Percentiles rank a stretch among this genome's conserved stretches.
Evolutionary conservation across 805 yeast genomes (phyloP).

Genomic region (Sugiyamaella smithiae): DNA sequence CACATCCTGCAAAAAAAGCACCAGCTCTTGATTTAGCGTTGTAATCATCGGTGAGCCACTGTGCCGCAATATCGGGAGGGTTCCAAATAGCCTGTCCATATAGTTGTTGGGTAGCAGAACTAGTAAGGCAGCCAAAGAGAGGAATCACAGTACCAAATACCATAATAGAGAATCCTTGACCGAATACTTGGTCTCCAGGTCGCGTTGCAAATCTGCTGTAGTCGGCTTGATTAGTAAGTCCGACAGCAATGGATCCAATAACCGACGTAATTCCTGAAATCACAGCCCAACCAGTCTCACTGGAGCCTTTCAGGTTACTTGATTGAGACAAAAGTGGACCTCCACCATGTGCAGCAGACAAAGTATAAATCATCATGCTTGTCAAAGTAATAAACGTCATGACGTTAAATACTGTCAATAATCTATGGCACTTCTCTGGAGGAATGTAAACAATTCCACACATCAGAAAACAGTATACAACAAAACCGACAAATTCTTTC

Average conservation of each 20-base stretch:
- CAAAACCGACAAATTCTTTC: slow-evolving; percentile 42
- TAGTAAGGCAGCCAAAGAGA: slow-evolving; percentile 45
- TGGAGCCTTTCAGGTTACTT: slow-evolving; percentile 28
- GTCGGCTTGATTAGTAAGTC: slow-evolving; percentile 43
- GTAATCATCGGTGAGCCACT: slow-evolving; percentile 42
- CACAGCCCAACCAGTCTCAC: slow-evolving; percentile 40
- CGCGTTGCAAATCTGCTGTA: slow-evolving; percentile 42
- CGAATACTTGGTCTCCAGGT: slow-evolving; percentile 40
- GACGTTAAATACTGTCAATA: slow-evolving; percentile 38
- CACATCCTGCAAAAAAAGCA: slow-evolving; percentile 42
- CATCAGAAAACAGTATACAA: slow-evolving; percentile 35
- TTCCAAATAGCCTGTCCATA: slow-evolving; percentile 47
- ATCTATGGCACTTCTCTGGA: slow-evolving; percentile 32
- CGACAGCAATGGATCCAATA: slow-evolving; percentile 42
- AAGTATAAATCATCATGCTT: slow-evolving; percentile 28
- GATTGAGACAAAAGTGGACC: slow-evolving; percentile 23
- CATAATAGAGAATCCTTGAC: slow-evolving; percentile 38
- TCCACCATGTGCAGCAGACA: slow-evolving; percentile 23
- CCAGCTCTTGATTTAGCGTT: slow-evolving; percentile 46
- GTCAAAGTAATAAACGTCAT: slow-evolving; percentile 38
- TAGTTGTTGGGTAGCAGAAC: slow-evolving; percentile 41
- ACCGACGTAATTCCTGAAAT: slow-evolving; percentile 40
- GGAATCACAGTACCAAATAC: slow-evolving; percentile 45
- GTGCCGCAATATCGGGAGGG: slow-evolving; percentile 40
- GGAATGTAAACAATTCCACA: slow-evolving; percentile 18